These are phyloP conservation scores for Fistulina hepatica DNA, from an alignment of 1,284 basidiomycete genomes.

Conservation along the genomic window DNA sequence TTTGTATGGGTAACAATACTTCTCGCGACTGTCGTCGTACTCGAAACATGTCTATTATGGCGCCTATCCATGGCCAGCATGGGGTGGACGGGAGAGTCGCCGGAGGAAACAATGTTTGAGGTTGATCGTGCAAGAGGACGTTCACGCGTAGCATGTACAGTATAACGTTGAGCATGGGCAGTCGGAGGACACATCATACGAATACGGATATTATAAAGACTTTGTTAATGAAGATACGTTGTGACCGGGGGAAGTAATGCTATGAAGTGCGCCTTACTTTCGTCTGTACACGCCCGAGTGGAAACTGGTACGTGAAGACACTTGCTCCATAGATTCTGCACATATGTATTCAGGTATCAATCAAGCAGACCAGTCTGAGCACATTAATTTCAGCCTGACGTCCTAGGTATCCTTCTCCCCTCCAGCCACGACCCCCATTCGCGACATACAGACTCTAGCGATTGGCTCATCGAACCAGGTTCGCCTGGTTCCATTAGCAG, in stretches of 20 bases:
- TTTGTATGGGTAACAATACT: slow-evolving; percentile 14
- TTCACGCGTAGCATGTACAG: slow-evolving; percentile 1
- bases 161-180: neutral
- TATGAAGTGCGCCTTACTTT: too few species aligned
- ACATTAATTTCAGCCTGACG: neutral
- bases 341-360: neutral
- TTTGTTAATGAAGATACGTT: too few species aligned
- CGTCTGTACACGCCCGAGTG: too few species aligned
- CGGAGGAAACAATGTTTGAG: neutral
- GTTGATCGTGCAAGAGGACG: neutral
- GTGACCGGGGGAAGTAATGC: too few species aligned
- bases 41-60: too few species aligned
- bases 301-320: too few species aligned
- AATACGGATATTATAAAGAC: too few species aligned
- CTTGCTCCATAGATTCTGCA: too few species aligned
- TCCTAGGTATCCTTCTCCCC: neutral
- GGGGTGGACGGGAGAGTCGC: slow-evolving; percentile 11
- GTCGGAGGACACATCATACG: neutral
- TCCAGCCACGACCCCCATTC: slow-evolving; percentile 24
- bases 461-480: too few species aligned
- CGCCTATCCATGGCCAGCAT: too few species aligned
- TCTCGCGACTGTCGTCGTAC: slow-evolving; percentile 3
- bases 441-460: too few species aligned
- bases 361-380: neutral
- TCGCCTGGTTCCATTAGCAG: too few species aligned